Percentiles rank a stretch among this genome's conserved stretches.
These are phyloP conservation scores for Globisporangium megalacanthum DNA, from an alignment of 352 stramenopile genomes.

Conservation along the genomic window DNA sequence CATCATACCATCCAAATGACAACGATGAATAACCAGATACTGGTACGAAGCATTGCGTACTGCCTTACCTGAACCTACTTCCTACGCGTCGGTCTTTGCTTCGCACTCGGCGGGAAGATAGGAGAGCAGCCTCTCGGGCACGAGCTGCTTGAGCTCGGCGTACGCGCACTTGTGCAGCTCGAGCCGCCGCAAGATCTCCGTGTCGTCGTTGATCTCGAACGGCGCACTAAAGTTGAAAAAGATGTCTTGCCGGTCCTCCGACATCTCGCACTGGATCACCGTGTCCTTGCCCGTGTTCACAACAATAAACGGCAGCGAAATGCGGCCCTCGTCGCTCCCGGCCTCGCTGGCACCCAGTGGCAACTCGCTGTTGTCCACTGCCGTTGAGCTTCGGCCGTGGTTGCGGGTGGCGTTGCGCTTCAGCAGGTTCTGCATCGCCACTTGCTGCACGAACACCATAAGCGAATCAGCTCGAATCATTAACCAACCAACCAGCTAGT, in stretches of 20 bases:
- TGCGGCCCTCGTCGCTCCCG: conserved; percentile 65
- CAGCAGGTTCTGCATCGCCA: conserved; percentile 93
- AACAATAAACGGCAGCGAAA: conserved; percentile 96
- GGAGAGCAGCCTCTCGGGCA: conserved; percentile 69
- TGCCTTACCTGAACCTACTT: too few relatives aligned
- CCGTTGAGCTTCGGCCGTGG: conserved; percentile 15
- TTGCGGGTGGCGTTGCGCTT: conserved; percentile 80
- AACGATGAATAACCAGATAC: too few relatives aligned
- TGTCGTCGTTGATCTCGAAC: conserved; percentile 98
- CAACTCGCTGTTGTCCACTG: conserved; percentile 15
- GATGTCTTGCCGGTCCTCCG: conserved; percentile 91
- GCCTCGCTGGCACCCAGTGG: background rate
- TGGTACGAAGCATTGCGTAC: too few relatives aligned
- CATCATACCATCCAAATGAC: too few relatives aligned
- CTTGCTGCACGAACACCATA: conserved; percentile 48
- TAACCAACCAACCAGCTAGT: too few relatives aligned
- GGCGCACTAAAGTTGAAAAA: conserved; percentile 96
- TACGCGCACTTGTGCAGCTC: conserved; percentile 81
- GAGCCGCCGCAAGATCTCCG: conserved; percentile 94
- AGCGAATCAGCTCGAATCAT: background rate
- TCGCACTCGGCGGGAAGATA: conserved; percentile 79
- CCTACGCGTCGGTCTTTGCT: conserved; percentile 41
- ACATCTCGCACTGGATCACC: conserved; percentile 97
- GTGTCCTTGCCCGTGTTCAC: conserved; percentile 94
- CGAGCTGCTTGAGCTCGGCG: conserved; percentile 61